These are phyloP conservation scores for Mycena maculata DNA, from an alignment of 768 basidiomycete species.

Conservation along the genomic window DNA sequence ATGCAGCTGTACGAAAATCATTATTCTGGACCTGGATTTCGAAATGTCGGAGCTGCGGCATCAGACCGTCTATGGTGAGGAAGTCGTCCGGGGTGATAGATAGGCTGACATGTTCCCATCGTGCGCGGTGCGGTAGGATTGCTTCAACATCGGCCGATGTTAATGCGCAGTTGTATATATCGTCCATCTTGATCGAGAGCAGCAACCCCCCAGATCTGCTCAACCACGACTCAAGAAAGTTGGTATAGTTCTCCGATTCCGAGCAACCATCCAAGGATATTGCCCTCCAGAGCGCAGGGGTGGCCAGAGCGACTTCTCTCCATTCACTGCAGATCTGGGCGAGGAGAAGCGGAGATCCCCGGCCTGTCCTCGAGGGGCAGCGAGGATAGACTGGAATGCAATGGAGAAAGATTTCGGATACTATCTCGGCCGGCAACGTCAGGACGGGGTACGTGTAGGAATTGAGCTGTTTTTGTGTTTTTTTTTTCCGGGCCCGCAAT, in stretches of 20 bases:
- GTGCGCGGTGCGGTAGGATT: neutral
- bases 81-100: neutral
- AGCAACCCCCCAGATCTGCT: neutral
- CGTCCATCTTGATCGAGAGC: neutral
- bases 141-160: neutral
- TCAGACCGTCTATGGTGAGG: neutral
- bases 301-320: neutral
- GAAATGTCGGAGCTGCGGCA: neutral
- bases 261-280: neutral
- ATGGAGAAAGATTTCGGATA: neutral
- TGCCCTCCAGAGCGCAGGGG: neutral
- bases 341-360: neutral
- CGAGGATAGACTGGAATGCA: neutral
- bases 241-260: neutral
- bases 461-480: neutral
- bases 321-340: neutral
- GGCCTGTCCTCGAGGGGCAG: neutral
- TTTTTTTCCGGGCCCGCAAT: neutral
- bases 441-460: conserved; percentile 5
- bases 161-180: too few species aligned
- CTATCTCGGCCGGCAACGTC: conserved; percentile 1
- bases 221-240: neutral
- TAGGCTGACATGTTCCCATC: neutral
- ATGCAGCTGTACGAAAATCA: neutral
- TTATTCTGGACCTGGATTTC: neutral